Evolutionary conservation across 192 early-diverging fungal species (phyloP), one percentile per base, ranked within the genome.

Genomic region (Dispira simplex): DNA sequence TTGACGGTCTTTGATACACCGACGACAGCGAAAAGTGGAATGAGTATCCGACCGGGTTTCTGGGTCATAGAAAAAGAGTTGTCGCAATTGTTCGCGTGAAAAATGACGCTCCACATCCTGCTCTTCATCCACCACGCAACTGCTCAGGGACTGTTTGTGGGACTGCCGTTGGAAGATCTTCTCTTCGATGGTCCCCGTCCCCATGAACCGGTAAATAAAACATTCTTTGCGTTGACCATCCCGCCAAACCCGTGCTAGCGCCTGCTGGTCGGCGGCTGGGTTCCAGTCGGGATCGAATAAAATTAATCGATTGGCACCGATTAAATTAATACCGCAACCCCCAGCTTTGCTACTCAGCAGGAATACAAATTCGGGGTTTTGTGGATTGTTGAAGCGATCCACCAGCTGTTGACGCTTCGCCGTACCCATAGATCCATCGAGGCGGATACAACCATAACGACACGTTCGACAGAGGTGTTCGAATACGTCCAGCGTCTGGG

Each of bases 101-200:
- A 98, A 99, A 64, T 98, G 94, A 0, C 97, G 80, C 68, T 95
- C 94, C 25, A 89, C 88, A 67, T 98, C 85, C 69, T 83, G 79
- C 28, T 87, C 89, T 69, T 93, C 95, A 64, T 99, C 97, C 11
- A 99, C 92, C 12, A 99, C 94, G 67, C 92, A 95, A 0, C 83
- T 88, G 23, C 85, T 86, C 14, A 99, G 81, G 43, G 89, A 90
- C 47, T 88, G 85, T 64, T 91, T 91, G 67, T 85, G 85, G 2
- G 81, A 83, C 71, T 87, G 89, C 64, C 97, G 75, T 72, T 99
- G 97, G 70, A 99, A 99, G 44, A 99, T 96, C 71, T 99, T 99
- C 65, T 99, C 97, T 70, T 99, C 97, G 20, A 99, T 94, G 0
- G 95, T 91, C 3, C 97, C 97, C n/a, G 95, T 93, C 0, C 86